phyloP scores from a whole-genome alignment of 768 basidiomycete species.

The Tricholoma matsutake region DNA sequence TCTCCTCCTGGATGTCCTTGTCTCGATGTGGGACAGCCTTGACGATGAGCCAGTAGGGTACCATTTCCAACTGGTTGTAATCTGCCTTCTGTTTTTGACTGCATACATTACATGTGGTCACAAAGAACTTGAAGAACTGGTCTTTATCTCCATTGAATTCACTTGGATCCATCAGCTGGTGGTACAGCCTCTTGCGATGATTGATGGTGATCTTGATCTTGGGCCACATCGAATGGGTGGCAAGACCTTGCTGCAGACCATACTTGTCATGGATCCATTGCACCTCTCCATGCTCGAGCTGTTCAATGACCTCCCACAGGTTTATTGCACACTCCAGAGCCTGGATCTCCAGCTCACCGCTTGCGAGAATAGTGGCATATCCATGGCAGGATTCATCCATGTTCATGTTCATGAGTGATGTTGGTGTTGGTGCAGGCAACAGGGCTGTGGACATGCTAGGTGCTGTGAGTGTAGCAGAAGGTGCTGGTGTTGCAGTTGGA shows the following conservation, averaged over 20 bases:
- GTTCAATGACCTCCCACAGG: background rate
- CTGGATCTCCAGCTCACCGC: background rate
- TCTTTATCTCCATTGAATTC: background rate
- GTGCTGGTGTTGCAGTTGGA: too few relatives aligned
- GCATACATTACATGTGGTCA: too few relatives aligned
- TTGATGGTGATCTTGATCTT: constrained; percentile 3
- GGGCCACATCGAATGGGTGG: constrained; percentile 1
- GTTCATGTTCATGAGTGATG: background rate
- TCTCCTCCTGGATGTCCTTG: background rate
- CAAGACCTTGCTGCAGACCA: background rate
- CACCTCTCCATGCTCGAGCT: background rate
- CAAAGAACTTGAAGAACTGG: background rate
- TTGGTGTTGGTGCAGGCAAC: background rate
- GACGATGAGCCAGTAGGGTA: background rate
- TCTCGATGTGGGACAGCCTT: background rate
- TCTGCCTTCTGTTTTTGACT: background rate
- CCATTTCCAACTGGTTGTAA: background rate
- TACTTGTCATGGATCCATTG: background rate
- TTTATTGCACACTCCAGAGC: background rate
- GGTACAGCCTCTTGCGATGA: background rate
- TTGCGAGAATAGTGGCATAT: background rate
- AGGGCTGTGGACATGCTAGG: background rate
- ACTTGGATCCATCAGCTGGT: background rate
- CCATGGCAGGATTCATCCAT: background rate
- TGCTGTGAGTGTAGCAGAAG: too few relatives aligned